These are phyloP conservation scores for Chlorencoelia australis DNA, from an alignment of 2,329 filamentous ascomycete species.

Conservation along the genomic window DNA sequence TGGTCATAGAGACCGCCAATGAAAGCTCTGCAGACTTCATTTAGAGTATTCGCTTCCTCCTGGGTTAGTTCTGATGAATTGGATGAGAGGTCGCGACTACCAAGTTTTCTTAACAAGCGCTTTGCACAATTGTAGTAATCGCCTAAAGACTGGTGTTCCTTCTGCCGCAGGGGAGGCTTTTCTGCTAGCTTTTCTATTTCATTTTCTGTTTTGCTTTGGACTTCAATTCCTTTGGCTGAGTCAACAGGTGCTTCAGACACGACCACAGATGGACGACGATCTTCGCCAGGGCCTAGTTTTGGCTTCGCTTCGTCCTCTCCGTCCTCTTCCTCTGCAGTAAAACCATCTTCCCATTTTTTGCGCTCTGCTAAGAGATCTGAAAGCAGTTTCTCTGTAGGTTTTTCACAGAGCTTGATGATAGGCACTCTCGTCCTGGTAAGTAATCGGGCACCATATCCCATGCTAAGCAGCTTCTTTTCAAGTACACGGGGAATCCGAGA, in stretches of 20 bases:
- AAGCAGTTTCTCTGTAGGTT: conserved; percentile 50
- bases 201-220: background rate
- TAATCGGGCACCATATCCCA: conserved; percentile 65
- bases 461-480: conserved; percentile 62
- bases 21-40: conserved; percentile 43
- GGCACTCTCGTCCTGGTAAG: conserved; percentile 72
- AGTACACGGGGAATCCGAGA: conserved; percentile 63
- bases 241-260: conserved; percentile 1
- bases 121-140: conserved; percentile 26
- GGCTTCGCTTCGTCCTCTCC: conserved; percentile 10
- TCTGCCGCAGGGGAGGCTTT: conserved; percentile 19
- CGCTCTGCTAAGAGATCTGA: conserved; percentile 54
- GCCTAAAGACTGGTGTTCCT: conserved; percentile 19
- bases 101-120: conserved; percentile 21
- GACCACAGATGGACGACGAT: too few relatives aligned
- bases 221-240: background rate
- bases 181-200: background rate
- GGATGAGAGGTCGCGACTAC: conserved; percentile 21
- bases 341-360: conserved; percentile 58
- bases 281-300: too few relatives aligned
- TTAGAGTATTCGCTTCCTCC: conserved; percentile 38
- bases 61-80: conserved; percentile 16
- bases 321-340: conserved; percentile 23
- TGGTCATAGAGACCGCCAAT: conserved; percentile 42
- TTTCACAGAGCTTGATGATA: conserved; percentile 78